Evolutionary conservation across 352 stramenopile species (phyloP).

Genomic region (Peronospora belbahrii): DNA sequence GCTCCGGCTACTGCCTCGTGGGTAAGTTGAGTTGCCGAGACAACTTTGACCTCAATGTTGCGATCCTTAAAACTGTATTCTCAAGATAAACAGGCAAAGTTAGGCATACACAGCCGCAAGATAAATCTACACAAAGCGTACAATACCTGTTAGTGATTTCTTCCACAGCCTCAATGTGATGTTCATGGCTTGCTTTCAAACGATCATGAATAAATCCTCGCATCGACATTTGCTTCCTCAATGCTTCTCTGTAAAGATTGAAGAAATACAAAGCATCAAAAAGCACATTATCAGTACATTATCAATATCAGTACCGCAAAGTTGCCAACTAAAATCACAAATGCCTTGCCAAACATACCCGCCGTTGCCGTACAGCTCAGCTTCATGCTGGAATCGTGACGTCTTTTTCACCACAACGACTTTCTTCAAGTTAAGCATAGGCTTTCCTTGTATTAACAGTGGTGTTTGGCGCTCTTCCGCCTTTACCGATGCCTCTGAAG

Average conservation of each 20-base stretch:
- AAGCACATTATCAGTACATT: too few species aligned
- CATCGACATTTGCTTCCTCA: constrained; percentile 89
- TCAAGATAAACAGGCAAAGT: constrained; percentile 1
- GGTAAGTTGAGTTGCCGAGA: constrained; percentile 72
- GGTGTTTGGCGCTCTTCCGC: constrained; percentile 29
- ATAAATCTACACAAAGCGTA: not conserved
- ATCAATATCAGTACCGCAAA: constrained; percentile 5
- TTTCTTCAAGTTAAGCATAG: constrained; percentile 61
- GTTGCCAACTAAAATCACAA: not conserved
- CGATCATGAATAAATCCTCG: constrained; percentile 83
- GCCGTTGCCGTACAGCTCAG: constrained; percentile 69
- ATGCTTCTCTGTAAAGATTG: constrained; percentile 56
- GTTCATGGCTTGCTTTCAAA: constrained; percentile 79
- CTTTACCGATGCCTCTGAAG: not conserved
- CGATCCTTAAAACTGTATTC: constrained; percentile 58
- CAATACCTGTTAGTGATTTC: constrained; percentile 67
- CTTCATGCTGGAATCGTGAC: constrained; percentile 83
- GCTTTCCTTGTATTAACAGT: constrained; percentile 36
- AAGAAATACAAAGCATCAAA: constrained; percentile 5
- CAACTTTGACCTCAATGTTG: constrained; percentile 58
- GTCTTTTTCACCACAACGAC: constrained; percentile 86
- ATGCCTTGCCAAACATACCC: constrained; percentile 34
- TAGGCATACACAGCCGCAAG: not conserved
- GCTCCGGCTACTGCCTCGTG: constrained; percentile 69
- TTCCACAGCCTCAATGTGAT: constrained; percentile 79